phyloP scores from a whole-genome alignment of 2,329 filamentous ascomycete genomes.

The Ceratocystis albifundus region DNA sequence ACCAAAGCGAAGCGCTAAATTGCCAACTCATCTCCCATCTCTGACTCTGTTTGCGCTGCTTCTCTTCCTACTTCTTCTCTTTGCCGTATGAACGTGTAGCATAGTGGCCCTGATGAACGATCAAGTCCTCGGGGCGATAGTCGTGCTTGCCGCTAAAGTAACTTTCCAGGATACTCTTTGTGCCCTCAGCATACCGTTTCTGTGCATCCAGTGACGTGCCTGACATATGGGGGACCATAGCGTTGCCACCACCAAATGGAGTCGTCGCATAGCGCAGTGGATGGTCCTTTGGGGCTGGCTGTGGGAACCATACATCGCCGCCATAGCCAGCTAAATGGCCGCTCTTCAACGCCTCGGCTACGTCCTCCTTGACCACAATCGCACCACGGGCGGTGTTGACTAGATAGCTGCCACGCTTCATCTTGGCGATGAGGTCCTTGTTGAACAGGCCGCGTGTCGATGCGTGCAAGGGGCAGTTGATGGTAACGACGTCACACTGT shows the following conservation, averaged over 20 bases:
- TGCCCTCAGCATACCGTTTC: slow-evolving; percentile 76
- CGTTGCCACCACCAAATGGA: slow-evolving; percentile 92
- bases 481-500: slow-evolving; percentile 95
- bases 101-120: slow-evolving; percentile 81
- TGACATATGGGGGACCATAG: slow-evolving; percentile 98
- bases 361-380: slow-evolving; percentile 98
- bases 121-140: slow-evolving; percentile 83
- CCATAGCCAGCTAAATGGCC: slow-evolving; percentile 86
- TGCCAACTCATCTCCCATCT: background rate
- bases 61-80: slow-evolving; percentile 26
- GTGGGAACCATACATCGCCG: slow-evolving; percentile 92
- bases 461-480: slow-evolving; percentile 99
- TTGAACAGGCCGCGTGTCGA: slow-evolving; percentile 95
- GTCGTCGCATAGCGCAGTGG: slow-evolving; percentile 84
- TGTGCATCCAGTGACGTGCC: slow-evolving; percentile 98
- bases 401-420: slow-evolving; percentile 98
- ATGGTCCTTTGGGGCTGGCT: slow-evolving; percentile 91
- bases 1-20: background rate
- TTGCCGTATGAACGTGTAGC: slow-evolving; percentile 89
- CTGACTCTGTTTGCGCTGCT: slow-evolving; percentile 35
- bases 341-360: slow-evolving; percentile 80
- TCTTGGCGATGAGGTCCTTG: slow-evolving; percentile 96
- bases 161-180: slow-evolving; percentile 79
- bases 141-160: slow-evolving; percentile 82
- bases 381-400: slow-evolving; percentile 97